Evolutionary conservation across 164 flowering plant species (phyloP), one percentile per base, ranked within the genome.

Genomic region (Chimonanthus salicifolius): DNA sequence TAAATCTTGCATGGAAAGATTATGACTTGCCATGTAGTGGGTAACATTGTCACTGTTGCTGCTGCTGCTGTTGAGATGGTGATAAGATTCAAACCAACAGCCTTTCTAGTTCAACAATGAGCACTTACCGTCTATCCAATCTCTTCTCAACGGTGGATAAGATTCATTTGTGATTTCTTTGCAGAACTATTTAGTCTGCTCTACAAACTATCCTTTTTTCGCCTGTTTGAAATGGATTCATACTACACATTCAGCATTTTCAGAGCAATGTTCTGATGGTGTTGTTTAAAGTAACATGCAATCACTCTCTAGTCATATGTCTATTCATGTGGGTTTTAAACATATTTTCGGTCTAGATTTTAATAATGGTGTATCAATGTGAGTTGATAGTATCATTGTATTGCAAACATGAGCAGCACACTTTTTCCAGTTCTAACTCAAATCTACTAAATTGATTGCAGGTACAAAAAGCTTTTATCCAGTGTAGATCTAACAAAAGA

Each of bases 401-500:
- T 20, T 63, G 66, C 66, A n/a, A 21, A 63, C 21, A 20, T 20
- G 9, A 21, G 44, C 62, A 33, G 44, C 16, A 6, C 44, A 7
- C 9, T 7, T 63, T 10, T 6, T 48, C 47, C 16, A 44, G 11
- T 18, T 16, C 47, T 49, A 47, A 50, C 60, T 20, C 15, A 70
- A 51, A 18, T 21, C 49, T 18, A 13, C 62, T 64, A 18, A 54
- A 5, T 21, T 16, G n/a, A 58, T 13, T 91, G 83, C 87, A 94
- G 99, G 96, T 94, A 94, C 88, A 95, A 86, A 82, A 95, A 93
- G 84, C 92, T 95, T 69, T 79, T 95, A 71, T 93, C 97, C 63
- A 93, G 99, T 83, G 96, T 95, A 16, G 99, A 95, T 78, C 83
- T 95, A 79, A 93, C 97, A 21, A 93, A 90, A 83, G 99, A 95